Percentiles rank a stretch among this genome's conserved stretches.
Evolutionary conservation across 768 basidiomycete species (phyloP).

Genomic region (Cystofilobasidium ferigula): DNA sequence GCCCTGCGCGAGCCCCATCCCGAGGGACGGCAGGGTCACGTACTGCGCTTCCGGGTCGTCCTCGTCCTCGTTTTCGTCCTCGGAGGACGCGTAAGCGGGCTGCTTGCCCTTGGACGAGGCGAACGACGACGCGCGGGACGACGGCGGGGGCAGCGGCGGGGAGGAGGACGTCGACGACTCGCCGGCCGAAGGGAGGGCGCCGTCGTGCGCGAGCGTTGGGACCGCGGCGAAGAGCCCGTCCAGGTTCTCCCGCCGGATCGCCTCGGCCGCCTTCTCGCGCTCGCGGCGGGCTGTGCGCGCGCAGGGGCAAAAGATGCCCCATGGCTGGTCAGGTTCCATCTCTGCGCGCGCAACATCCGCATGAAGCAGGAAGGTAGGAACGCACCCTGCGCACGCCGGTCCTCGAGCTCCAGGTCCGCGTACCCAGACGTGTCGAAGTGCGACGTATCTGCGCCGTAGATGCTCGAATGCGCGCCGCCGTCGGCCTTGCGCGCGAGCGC

Average conservation of each 20-base stretch:
- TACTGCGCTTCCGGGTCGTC: slow-evolving; percentile 3
- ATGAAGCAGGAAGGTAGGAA: not conserved
- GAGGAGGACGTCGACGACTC: not conserved
- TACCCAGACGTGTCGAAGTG: slow-evolving; percentile 4
- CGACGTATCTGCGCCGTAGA: not conserved
- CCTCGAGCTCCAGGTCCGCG: not conserved
- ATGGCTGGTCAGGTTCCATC: not conserved
- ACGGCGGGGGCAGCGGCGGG: not conserved
- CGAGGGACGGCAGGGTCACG: not conserved
- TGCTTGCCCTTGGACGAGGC: not conserved
- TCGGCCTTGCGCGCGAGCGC: not conserved
- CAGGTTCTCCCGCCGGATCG: slow-evolving; percentile 4
- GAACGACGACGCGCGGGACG: not conserved
- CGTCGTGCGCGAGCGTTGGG: not conserved
- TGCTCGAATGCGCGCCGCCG: not conserved
- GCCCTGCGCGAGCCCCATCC: not conserved
- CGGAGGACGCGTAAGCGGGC: not conserved
- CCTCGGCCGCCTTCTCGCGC: slow-evolving; percentile 2
- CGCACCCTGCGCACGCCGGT: not conserved
- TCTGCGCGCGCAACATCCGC: no score
- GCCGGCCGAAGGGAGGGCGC: not conserved
- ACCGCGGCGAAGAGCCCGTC: not conserved
- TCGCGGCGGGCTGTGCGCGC: not conserved
- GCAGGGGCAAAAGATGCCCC: not conserved
- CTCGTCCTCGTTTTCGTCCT: not conserved